A percentile compares a stretch with the other conserved stretches of the same genome.
Evolutionary conservation across 768 basidiomycete genomes (phyloP).

Genomic region (Amyloporia xantha): DNA sequence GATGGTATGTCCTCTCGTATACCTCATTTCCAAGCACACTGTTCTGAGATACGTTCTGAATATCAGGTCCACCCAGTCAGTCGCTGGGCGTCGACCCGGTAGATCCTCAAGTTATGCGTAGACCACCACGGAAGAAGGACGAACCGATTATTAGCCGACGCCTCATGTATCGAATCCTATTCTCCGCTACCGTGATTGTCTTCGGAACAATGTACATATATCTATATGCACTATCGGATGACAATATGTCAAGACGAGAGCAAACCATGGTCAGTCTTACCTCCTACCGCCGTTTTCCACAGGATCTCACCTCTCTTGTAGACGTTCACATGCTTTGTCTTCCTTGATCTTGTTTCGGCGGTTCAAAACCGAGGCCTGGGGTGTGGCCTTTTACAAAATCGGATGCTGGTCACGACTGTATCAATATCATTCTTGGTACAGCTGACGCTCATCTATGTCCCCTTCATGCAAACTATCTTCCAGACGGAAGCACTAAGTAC

Average conservation of each 20-base stretch:
- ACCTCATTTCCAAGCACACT: background rate
- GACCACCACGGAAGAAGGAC: conserved; percentile 88
- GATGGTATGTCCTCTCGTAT: conserved; percentile 52
- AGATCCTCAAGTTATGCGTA: conserved; percentile 86
- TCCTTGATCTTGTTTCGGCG: conserved; percentile 93
- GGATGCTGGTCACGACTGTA: conserved; percentile 85
- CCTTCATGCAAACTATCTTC: conserved; percentile 87
- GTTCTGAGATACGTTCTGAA: background rate
- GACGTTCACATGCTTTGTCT: conserved; percentile 97
- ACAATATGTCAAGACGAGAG: conserved; percentile 74
- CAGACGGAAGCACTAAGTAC: conserved; percentile 78
- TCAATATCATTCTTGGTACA: conserved; percentile 80
- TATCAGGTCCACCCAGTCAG: conserved; percentile 84
- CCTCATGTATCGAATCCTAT: conserved; percentile 76
- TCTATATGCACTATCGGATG: conserved; percentile 75
- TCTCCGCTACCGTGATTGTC: conserved; percentile 90
- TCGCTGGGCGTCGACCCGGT: conserved; percentile 96
- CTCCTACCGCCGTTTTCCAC: background rate
- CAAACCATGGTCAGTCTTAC: conserved; percentile 83
- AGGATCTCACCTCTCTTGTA: conserved; percentile 26
- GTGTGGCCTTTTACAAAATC: conserved; percentile 78
- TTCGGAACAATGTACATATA: conserved; percentile 85
- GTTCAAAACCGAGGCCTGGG: conserved; percentile 90
- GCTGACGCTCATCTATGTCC: conserved; percentile 83
- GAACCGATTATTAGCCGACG: conserved; percentile 78